These are phyloP conservation scores for Calonectria hongkongensis DNA, from an alignment of 2,329 filamentous ascomycete species.

Conservation along the genomic window DNA sequence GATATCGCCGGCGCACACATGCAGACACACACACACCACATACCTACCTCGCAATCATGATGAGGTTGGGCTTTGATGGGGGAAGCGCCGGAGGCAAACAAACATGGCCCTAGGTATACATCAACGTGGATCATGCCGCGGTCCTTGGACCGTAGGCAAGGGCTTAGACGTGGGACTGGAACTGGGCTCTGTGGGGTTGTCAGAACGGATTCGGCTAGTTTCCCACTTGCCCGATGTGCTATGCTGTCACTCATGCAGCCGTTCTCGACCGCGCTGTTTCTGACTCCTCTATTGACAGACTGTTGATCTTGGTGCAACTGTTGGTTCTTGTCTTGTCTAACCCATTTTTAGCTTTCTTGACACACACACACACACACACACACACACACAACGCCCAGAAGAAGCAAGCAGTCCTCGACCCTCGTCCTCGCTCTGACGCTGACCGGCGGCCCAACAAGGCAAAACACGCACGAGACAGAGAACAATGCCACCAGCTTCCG, in stretches of 20 bases:
- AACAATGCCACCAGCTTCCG: neutral
- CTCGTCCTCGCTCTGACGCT: neutral
- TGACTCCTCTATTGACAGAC: conserved; percentile 11
- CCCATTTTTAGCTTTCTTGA: conserved; percentile 1
- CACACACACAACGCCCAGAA: neutral
- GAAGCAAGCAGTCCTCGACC: neutral
- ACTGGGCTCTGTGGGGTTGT: conserved; percentile 14
- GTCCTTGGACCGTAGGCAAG: conserved; percentile 16
- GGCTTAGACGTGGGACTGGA: conserved; percentile 13
- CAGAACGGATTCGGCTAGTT: conserved; percentile 41
- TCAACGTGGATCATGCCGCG: conserved; percentile 20
- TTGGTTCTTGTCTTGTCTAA: conserved; percentile 11
- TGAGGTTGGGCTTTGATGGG: conserved; percentile 4
- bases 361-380: neutral
- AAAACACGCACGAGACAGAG: conserved; percentile 5
- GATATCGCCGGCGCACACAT: conserved; percentile 11
- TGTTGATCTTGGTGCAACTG: conserved; percentile 11
- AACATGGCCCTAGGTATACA: conserved; percentile 8
- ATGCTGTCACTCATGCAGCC: conserved; percentile 40
- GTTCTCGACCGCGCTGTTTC: conserved; percentile 22
- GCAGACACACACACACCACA: conserved; percentile 13
- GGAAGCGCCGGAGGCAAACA: conserved; percentile 17
- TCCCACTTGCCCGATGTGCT: conserved; percentile 19
- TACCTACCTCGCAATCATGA: conserved; percentile 14
- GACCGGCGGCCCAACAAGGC: neutral